phyloP scores from a whole-genome alignment of 1,284 basidiomycete genomes.

The Ceratobasidium theobromae region DNA sequence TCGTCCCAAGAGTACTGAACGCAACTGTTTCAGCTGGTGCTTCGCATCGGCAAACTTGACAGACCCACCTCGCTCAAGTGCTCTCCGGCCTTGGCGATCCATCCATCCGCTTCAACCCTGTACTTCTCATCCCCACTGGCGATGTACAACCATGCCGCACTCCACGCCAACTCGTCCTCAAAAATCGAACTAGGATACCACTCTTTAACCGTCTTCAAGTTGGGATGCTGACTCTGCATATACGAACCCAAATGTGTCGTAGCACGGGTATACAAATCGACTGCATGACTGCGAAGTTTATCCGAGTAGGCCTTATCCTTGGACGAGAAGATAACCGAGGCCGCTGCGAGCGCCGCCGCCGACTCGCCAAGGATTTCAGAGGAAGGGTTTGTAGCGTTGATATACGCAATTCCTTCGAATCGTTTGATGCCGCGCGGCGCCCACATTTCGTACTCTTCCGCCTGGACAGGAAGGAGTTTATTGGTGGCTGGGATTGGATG shows the following conservation, averaged over 20 bases:
- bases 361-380: slow-evolving; percentile 33
- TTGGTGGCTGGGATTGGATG: not conserved
- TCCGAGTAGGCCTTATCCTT: slow-evolving; percentile 27
- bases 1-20: slow-evolving; percentile 33
- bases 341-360: slow-evolving; percentile 26
- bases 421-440: slow-evolving; percentile 17
- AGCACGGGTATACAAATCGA: slow-evolving; percentile 28
- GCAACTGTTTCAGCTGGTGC: not conserved
- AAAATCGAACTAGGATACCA: slow-evolving; percentile 32
- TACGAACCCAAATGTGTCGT: slow-evolving; percentile 21
- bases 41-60: not conserved
- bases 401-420: slow-evolving; percentile 27
- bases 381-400: slow-evolving; percentile 33
- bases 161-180: slow-evolving; percentile 30
- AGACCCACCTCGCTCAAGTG: slow-evolving; percentile 16
- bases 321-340: slow-evolving; percentile 25
- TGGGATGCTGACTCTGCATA: slow-evolving; percentile 26
- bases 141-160: slow-evolving; percentile 29
- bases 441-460: slow-evolving; percentile 34
- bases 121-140: slow-evolving; percentile 26
- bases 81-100: slow-evolving; percentile 21
- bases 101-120: not conserved
- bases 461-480: not conserved
- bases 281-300: slow-evolving; percentile 24
- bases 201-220: slow-evolving; percentile 25